phyloP scores from a whole-genome alignment of 352 stramenopile genomes.

The Ophiocytium majus region DNA sequence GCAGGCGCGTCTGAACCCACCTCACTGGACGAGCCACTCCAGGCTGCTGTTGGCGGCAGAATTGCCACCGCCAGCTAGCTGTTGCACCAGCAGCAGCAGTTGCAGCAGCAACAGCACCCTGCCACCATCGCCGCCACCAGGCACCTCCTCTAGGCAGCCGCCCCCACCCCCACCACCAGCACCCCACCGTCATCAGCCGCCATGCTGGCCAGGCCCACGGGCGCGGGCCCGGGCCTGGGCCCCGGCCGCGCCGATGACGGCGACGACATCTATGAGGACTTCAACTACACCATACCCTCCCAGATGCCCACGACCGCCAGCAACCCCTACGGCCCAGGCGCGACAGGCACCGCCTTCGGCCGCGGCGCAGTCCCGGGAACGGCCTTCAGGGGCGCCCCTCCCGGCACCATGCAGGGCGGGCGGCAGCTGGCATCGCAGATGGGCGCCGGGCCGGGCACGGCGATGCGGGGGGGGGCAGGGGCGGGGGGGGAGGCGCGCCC shows the following conservation, averaged over 20 bases:
- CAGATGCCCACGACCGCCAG: conserved; percentile 35
- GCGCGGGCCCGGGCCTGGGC: too few relatives aligned
- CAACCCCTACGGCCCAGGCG: conserved; percentile 26
- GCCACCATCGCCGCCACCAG: too few relatives aligned
- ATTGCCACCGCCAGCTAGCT: too few relatives aligned
- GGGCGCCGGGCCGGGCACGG: not conserved
- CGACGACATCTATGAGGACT: conserved; percentile 55
- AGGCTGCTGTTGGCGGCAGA: too few relatives aligned
- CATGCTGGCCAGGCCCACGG: too few relatives aligned
- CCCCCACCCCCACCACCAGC: too few relatives aligned
- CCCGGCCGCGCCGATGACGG: conserved; percentile 24
- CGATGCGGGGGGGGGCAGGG: not conserved
- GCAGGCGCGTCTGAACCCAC: too few relatives aligned
- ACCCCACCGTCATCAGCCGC: too few relatives aligned
- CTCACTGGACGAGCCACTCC: too few relatives aligned
- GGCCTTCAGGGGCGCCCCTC: conserved; percentile 32
- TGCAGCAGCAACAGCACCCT: too few relatives aligned
- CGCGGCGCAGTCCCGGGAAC: conserved; percentile 28
- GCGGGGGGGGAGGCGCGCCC: conserved; percentile 68
- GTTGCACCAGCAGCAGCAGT: too few relatives aligned
- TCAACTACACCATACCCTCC: conserved; percentile 54
- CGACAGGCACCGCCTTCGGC: conserved; percentile 18
- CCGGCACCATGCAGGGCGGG: not conserved
- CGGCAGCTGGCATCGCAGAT: not conserved
- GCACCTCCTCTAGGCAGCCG: too few relatives aligned